These are phyloP conservation scores for Rhodotorula sp. DNA, from an alignment of 1,284 basidiomycete species.

Conservation along the genomic window DNA sequence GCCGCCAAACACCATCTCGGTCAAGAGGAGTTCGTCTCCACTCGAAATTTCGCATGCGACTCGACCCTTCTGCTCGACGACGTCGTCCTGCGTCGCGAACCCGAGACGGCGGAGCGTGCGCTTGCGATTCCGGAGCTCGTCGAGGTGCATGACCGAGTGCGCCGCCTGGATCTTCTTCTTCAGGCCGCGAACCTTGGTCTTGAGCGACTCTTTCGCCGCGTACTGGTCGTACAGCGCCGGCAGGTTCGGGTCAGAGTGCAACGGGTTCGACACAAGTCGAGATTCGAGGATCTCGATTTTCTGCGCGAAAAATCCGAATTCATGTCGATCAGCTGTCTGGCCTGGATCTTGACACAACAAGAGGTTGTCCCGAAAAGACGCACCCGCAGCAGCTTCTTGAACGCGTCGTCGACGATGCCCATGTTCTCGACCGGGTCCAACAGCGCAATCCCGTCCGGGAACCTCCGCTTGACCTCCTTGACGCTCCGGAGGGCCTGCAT, in stretches of 20 bases:
- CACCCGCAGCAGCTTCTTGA: constrained; percentile 79
- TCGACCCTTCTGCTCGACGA: constrained; percentile 95
- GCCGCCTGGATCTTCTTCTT: constrained; percentile 84
- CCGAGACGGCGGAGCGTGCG: constrained; percentile 87
- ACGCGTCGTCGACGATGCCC: constrained; percentile 92
- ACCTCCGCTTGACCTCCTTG: constrained; percentile 81
- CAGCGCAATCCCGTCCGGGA: constrained; percentile 79
- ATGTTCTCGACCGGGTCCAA: constrained; percentile 94
- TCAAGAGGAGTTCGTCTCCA: constrained; percentile 92
- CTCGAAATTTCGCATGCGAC: constrained; percentile 98
- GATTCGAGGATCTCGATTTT: constrained; percentile 87
- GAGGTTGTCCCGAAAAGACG: constrained; percentile 5
- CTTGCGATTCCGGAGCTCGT: constrained; percentile 94
- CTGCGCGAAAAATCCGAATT: constrained; percentile 50
- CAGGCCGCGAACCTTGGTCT: constrained; percentile 67
- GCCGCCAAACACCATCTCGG: constrained; percentile 96
- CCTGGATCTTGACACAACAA: neutral
- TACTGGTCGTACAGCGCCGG: constrained; percentile 77
- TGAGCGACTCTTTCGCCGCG: constrained; percentile 69
- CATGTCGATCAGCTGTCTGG: neutral
- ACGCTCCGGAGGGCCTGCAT: constrained; percentile 87
- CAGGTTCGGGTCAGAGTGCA: constrained; percentile 71
- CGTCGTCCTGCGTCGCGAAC: constrained; percentile 84
- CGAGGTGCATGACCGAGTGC: constrained; percentile 89
- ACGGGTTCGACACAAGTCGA: constrained; percentile 68